Evolutionary conservation across 2,329 filamentous ascomycete species (phyloP).

Genomic region (Botrytis hyacinthi): DNA sequence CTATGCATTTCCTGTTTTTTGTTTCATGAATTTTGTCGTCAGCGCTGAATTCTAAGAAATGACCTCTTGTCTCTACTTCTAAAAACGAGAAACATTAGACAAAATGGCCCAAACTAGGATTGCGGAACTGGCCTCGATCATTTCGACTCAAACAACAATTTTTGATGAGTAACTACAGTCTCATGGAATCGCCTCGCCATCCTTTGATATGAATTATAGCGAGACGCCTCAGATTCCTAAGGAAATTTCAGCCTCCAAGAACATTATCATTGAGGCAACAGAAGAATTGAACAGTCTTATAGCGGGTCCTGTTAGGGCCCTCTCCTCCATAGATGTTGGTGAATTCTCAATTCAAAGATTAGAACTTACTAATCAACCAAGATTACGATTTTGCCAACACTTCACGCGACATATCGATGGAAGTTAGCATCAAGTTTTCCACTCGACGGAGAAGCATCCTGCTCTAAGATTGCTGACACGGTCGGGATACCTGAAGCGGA

Average conservation of each 20-base stretch:
- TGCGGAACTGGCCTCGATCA: conserved; percentile 1
- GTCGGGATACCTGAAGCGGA: too few species aligned
- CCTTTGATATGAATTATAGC: neutral
- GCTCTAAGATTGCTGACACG: too few species aligned
- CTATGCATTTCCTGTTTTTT: too few species aligned
- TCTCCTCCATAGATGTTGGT: neutral
- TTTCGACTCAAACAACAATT: neutral
- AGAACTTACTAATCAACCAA: neutral
- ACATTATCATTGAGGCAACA: neutral
- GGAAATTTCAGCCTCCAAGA: neutral
- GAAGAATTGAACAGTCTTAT: conserved; percentile 3
- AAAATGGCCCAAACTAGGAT: conserved; percentile 1
- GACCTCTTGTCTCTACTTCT: neutral
- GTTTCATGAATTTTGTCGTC: too few species aligned
- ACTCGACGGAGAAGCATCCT: too few species aligned
- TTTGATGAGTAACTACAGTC: neutral
- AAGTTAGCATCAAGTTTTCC: too few species aligned
- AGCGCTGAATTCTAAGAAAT: neutral
- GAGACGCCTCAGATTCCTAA: neutral
- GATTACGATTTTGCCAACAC: too few species aligned
- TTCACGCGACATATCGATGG: too few species aligned
- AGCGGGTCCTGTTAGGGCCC: neutral
- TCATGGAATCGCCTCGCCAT: neutral
- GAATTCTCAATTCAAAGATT: neutral
- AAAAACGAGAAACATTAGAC: neutral